phyloP scores from a whole-genome alignment of 352 stramenopile genomes.

The Globisporangium acanthophoron region DNA sequence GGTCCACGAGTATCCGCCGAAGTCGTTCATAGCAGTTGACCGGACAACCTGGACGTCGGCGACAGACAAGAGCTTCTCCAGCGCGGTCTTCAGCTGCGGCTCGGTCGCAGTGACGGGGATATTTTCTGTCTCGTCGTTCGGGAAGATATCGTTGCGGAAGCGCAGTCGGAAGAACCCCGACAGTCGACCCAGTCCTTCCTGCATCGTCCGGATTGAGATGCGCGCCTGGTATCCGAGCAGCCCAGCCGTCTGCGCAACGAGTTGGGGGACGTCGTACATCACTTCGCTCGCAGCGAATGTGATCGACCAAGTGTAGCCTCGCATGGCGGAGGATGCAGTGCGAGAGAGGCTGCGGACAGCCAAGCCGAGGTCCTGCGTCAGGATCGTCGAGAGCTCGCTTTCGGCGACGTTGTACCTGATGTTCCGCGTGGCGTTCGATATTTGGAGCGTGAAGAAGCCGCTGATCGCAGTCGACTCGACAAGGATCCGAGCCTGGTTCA shows the following conservation, averaged over 20 bases:
- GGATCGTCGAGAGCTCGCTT: constrained; percentile 43
- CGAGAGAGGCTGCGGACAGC: constrained; percentile 50
- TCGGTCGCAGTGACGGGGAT: constrained; percentile 61
- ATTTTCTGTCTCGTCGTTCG: constrained; percentile 60
- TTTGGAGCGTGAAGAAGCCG: constrained; percentile 64
- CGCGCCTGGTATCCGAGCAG: constrained; percentile 55
- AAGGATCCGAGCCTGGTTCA: constrained; percentile 33
- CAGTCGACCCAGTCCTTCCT: constrained; percentile 54
- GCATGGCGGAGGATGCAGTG: constrained; percentile 28
- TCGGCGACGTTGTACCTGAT: constrained; percentile 62
- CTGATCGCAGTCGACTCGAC: constrained; percentile 56
- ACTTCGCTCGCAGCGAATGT: constrained; percentile 64
- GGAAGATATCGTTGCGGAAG: constrained; percentile 71
- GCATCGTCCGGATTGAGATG: constrained; percentile 41
- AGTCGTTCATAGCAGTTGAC: constrained; percentile 61
- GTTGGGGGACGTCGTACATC: constrained; percentile 54
- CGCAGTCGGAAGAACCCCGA: constrained; percentile 64
- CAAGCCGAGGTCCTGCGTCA: constrained; percentile 60
- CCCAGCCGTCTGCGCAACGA: constrained; percentile 42
- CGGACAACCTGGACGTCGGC: constrained; percentile 56
- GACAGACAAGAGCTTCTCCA: constrained; percentile 72
- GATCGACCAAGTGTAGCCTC: constrained; percentile 66
- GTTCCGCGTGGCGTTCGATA: constrained; percentile 53
- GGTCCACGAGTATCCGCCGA: constrained; percentile 80
- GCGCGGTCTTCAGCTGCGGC: constrained; percentile 37